Evolutionary conservation across 345 rosid genomes (phyloP), one percentile per base, ranked within the genome.

Genomic region (Anacardium occidentale): DNA sequence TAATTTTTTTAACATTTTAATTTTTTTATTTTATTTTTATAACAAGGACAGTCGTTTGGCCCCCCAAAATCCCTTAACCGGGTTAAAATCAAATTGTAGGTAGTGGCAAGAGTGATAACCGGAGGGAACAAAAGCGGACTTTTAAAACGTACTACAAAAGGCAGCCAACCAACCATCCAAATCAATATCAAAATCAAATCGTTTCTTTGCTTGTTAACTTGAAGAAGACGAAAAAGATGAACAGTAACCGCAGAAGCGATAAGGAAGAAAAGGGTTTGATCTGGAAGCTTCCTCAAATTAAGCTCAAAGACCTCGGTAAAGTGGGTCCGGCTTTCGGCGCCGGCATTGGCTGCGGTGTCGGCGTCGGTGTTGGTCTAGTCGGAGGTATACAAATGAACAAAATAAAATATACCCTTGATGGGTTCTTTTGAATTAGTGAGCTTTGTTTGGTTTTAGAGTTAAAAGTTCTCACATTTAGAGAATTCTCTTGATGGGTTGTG

Each of bases 291-390:
- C 97, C 94, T 5, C 87, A 78, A 20, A 76, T 88, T 5, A 81
- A 81, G 51, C 61, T 91, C 32, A 89, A 80, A 76, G 89, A 89
- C 37, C 45, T 92, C 0, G 95, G 97, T 2, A 92, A 78, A 78
- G 72, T 92, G 17, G 97, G 94, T 56, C 97, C 97, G 0, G 97
- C 90, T 68, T 89, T 92, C 59, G 97, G 97, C 29, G 71, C 87
- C 60, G 97, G 98, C 65, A 77, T 82, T 11, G 97, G 98, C 73
- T 92, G 97, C 67, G 97, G 98, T 12, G 74, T 90, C 2, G 98
- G 97, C 69, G 82, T 90, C 66, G 97, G 91, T 69, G 62, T 84
- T 47, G 97, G 98, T 44, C 86, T 94, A 20, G 56, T 94, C 66
- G 97, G 97, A 82, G 98, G 98, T 94, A 77, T 3, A 1, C 7